These are phyloP conservation scores for Chimonanthus salicifolius DNA, from an alignment of 164 flowering plant genomes.

Conservation along the genomic window DNA sequence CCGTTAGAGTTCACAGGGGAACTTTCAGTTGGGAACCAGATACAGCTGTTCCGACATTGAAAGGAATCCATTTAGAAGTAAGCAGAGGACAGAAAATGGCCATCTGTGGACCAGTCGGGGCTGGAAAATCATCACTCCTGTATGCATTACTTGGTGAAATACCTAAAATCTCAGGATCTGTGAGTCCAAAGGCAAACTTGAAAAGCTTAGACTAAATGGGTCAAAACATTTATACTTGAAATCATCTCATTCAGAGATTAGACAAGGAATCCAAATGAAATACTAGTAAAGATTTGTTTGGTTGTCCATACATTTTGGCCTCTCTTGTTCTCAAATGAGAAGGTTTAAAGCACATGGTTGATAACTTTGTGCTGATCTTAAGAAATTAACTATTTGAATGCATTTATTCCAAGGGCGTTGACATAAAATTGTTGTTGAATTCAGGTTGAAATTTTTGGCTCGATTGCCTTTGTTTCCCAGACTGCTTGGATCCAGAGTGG, in stretches of 20 bases:
- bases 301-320: too few relatives aligned
- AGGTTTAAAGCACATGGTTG: too few relatives aligned
- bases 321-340: too few relatives aligned
- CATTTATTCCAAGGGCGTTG: background rate
- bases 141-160: conserved; percentile 83
- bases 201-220: background rate
- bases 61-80: conserved; percentile 36
- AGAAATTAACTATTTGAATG: background rate
- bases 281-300: too few relatives aligned
- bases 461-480: conserved; percentile 84
- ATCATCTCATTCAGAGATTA: too few relatives aligned
- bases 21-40: conserved; percentile 62
- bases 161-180: conserved; percentile 64
- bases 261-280: too few relatives aligned
- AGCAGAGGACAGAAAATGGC: conserved; percentile 63
- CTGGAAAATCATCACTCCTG: conserved; percentile 82
- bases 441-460: conserved; percentile 59
- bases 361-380: too few relatives aligned
- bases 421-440: conserved; percentile 1
- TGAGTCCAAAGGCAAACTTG: conserved; percentile 27
- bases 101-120: conserved; percentile 85
- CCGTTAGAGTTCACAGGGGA: conserved; percentile 35
- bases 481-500: conserved; percentile 90
- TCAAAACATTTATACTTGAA: too few relatives aligned
- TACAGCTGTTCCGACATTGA: conserved; percentile 28